phyloP scores from a whole-genome alignment of 106 monocot genomes.

The Acorus gramineus region DNA sequence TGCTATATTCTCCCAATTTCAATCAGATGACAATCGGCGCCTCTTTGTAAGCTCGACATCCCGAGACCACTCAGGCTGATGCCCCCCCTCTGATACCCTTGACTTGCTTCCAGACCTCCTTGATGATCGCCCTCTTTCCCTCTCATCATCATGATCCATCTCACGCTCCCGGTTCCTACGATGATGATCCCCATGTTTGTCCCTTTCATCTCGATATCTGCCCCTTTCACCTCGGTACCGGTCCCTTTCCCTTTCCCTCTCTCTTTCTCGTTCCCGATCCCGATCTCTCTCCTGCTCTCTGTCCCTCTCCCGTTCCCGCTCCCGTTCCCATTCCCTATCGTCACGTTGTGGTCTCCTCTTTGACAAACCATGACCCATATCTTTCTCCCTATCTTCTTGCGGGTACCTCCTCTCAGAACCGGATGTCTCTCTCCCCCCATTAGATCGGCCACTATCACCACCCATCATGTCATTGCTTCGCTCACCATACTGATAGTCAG shows the following conservation, averaged over 20 bases:
- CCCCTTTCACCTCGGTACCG: conserved; percentile 40
- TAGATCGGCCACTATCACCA: too few species aligned
- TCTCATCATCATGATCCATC: conserved; percentile 40
- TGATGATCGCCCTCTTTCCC: conserved; percentile 62
- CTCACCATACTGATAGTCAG: conserved; percentile 8
- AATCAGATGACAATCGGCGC: conserved; percentile 38
- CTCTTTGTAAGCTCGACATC: conserved; percentile 75
- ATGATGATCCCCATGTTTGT: conserved; percentile 47
- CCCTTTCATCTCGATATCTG: conserved; percentile 63
- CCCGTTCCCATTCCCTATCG: conserved; percentile 18
- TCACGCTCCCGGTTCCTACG: conserved; percentile 46
- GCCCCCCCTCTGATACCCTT: too few species aligned
- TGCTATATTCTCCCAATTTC: background rate
- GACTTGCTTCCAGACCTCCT: conserved; percentile 49
- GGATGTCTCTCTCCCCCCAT: conserved; percentile 15
- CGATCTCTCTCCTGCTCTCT: conserved; percentile 30
- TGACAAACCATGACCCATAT: conserved; percentile 35
- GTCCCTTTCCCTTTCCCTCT: conserved; percentile 22
- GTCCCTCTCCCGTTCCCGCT: conserved; percentile 28
- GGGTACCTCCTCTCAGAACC: conserved; percentile 39
- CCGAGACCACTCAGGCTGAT: conserved; percentile 1
- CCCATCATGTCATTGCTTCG: too few species aligned
- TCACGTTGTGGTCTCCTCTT: conserved; percentile 43
- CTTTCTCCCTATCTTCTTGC: conserved; percentile 53
- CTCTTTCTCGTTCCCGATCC: conserved; percentile 21